Evolutionary conservation across 768 basidiomycete genomes (phyloP).

Genomic region (Boletus subparvulus): DNA sequence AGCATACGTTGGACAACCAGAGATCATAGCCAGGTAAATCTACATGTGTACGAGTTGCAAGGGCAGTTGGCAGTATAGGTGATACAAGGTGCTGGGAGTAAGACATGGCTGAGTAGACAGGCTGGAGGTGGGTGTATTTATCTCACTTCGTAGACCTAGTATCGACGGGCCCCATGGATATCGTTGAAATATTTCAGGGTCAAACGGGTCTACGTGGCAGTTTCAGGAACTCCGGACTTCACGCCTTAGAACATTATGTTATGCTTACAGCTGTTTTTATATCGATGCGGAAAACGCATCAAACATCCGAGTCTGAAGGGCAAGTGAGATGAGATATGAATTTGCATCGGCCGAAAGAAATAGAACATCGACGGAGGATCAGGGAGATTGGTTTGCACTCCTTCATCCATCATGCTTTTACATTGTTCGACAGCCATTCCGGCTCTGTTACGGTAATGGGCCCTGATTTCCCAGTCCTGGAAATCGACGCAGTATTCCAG

Average conservation of each 20-base stretch:
- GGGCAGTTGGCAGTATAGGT: slow-evolving; percentile 17
- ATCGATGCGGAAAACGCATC: too few species aligned
- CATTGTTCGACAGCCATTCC: accelerated
- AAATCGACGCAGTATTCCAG: neutral
- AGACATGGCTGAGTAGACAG: slow-evolving; percentile 10
- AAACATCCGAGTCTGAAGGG: too few species aligned
- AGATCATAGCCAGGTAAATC: slow-evolving; percentile 26
- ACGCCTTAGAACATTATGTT: too few species aligned
- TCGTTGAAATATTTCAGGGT: neutral
- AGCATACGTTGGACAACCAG: slow-evolving; percentile 19
- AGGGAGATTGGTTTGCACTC: neutral
- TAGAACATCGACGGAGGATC: too few species aligned
- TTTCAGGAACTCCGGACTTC: neutral
- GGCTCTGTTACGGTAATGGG: accelerated
- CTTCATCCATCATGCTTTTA: neutral
- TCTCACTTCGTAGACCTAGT: neutral
- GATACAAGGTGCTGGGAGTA: slow-evolving; percentile 15
- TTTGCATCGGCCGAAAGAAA: too few species aligned
- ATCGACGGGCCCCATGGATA: neutral
- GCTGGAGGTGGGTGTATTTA: neutral
- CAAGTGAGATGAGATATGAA: too few species aligned
- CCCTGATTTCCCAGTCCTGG: neutral
- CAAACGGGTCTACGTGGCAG: neutral
- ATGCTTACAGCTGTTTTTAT: too few species aligned
- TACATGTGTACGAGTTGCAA: slow-evolving; percentile 6